Base-by-base conservation (phyloP, 1,284 basidiomycete genomes). In the Volvariella surrecta region DNA sequence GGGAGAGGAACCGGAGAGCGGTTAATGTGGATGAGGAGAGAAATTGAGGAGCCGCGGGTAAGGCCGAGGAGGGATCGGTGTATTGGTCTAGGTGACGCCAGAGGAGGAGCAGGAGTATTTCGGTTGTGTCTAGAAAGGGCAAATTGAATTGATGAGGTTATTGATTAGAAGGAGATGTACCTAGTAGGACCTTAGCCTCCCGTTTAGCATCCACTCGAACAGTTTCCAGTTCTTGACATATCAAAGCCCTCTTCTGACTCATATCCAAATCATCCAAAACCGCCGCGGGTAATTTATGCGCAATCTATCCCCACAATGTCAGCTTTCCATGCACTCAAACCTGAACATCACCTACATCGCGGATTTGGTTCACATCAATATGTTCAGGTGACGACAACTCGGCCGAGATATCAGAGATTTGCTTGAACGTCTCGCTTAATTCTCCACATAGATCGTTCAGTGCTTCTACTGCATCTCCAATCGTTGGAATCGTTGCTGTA, bases 41-140 rank as follows among this genome's bases (percentile, higher is more conserved):
- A 62, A 60, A 35, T 7, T 15, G 13, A 7, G 34, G 7, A 7
- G 34, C 7, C 6, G 53, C 56, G 66, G 20, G 54, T 56, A 40
- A 56, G 61, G 53, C 62, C 62, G 50, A 58, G 53, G 45, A 60
- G 58, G 64, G 44, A 57, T 67, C 52, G 11, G 68, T 57, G 53
- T 82, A 87, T 50, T 76, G 75, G 15, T 79, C 71, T 31, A 94
- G 58, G 58, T 97, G 93, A 24, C 91, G 74, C 83, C 89, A 94
- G 9, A 92, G 69, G 19, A 96, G 68, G 4, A 96, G 70, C 4
- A 96, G 67, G 4, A 90, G 62, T 69, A 93, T 86, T 62, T 96
- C 92, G 39, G 84, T 67, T 38, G 83, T 80, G 50, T 80, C 89
- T 85, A 51, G 21, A 38, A 19, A 9, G 11, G 24, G 30, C 16